phyloP scores from a whole-genome alignment of 148 eudicot species.

The Dysphania ambrosioides region DNA sequence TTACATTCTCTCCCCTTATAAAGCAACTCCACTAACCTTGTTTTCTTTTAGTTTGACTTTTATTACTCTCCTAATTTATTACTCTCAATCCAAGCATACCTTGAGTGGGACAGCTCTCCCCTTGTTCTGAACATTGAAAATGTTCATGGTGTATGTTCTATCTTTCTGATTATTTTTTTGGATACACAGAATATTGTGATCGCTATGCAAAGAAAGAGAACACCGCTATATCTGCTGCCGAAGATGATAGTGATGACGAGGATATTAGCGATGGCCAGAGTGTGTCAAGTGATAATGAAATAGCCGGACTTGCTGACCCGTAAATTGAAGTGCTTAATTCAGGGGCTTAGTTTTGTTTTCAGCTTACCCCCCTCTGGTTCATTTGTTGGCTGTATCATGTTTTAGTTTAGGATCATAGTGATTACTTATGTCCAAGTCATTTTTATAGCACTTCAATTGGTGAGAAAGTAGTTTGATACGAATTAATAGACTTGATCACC shows the following conservation, averaged over 20 bases:
- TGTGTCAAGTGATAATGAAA: slow-evolving; percentile 47
- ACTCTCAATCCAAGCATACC: too few species aligned
- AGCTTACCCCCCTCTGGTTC: slow-evolving; percentile 1
- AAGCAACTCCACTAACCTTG: too few species aligned
- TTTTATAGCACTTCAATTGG: too few species aligned
- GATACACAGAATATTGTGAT: slow-evolving; percentile 43
- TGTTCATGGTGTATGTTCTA: not conserved
- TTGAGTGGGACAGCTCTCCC: not conserved
- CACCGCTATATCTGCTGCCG: slow-evolving; percentile 18
- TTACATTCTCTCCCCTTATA: too few species aligned
- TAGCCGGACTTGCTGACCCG: slow-evolving; percentile 41
- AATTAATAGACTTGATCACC: not conserved
- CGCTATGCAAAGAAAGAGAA: slow-evolving; percentile 46
- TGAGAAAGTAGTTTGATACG: slow-evolving; percentile 1
- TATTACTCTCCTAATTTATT: too few species aligned
- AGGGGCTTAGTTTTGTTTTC: not conserved
- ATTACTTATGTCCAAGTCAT: too few species aligned
- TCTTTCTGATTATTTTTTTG: not conserved
- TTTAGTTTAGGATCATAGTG: slow-evolving; percentile 20
- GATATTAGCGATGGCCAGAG: slow-evolving; percentile 39
- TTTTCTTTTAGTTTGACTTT: too few species aligned
- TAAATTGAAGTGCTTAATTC: slow-evolving; percentile 6
- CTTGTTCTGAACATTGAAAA: not conserved
- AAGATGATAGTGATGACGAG: slow-evolving; percentile 41
- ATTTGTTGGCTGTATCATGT: not conserved